Base-by-base conservation (phyloP, 2,329 filamentous ascomycete species). In the Monosporascus sp. region DNA sequence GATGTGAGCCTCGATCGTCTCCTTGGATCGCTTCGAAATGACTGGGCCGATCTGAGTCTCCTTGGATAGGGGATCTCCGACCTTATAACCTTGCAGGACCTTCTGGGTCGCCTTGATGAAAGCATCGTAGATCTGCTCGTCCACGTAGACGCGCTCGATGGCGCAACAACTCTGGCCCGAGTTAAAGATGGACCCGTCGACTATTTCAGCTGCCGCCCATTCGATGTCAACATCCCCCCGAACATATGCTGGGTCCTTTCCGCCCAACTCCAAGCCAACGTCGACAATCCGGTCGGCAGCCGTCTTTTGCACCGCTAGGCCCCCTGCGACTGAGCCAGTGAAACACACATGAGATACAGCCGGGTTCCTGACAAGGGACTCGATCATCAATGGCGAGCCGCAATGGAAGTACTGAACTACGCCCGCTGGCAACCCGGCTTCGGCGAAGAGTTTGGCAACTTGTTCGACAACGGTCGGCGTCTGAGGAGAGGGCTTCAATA, bases 121-220 rank as follows among this genome's bases (percentile, higher is more conserved):
- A 14, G 82, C 74, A 64, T 96, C 91, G 69, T 97, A 85, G 49
- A 97, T 83, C 62, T 82, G 85, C 66, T 89, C 87, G 64, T 94
- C 85, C 5, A 97, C 92, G 65, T 97, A 97, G 20, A 97, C 84
- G 37, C 93, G 81, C 74, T 97, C 93, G 51, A 97, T 79, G 24
- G 91, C 89, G 73, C 93, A 97, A 78, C 93, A 97, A 69, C 91
- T 96, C 76, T 97, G 93, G n/a, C 93, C 93, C 50, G 92, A 96
- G 75, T 97, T 97, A 79, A 97, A 97, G 53, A 97, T 78, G n/a
- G 91, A 87, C 20, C 93, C 93, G 63, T 97, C 93, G 15, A 97
- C 91, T 64, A 97, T 94, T 72, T 97, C 91, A 61, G 89, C 91
- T 0, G 93, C 93, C 0, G 88, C 92, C 93, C 92, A 97, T 48